Base-by-base conservation (phyloP, 202 grass and related monocot genomes). In the Schoenoplectus tabernaemontani region DNA sequence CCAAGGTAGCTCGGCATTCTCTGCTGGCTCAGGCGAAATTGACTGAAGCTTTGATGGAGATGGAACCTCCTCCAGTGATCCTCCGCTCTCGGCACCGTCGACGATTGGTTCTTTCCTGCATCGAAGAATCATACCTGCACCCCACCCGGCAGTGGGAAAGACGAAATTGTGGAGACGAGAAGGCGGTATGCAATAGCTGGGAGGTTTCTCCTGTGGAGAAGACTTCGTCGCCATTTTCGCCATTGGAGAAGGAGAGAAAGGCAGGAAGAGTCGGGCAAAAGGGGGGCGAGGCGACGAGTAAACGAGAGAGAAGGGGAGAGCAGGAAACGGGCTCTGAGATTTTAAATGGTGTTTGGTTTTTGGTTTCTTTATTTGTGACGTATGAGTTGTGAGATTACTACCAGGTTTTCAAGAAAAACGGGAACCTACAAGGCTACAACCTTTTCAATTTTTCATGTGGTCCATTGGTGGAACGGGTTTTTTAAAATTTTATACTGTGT, bases 81-180 rank as follows among this genome's bases (percentile, higher is more conserved):
- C 60, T 0, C 38, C 43, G 0, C 22, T 80, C 57, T 60, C 57
- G 2, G 57, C 57, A 56, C 26, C 24, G 9, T 30, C 43, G 0
- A 57, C 4, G 15, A 0, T n/a, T 9, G 39, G 19, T 23, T 33
- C 44, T 17, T 53, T 74, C 5, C 26, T 32, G 70, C 70, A 50
- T 34, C 47, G 47, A 4, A 74, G 46, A 47, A n/a, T 13, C 7
- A 4, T 38, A 8, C 60, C 58, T 1, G 38, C 57, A 22, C 59
- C 42, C 77, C 77, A 80, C 0, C 58, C 54, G n/a, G 36, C 7
- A 39, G 13, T 65, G 23, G 26, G 57, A 32, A 80, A 80, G 15
- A 10, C 7, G 39, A 79, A 79, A 64, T 79, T 50, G 77, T 79
- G 77, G 58, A 64, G 77, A 12, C 77, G 77, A n/a, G 77, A 80